Evolutionary conservation across 1,284 basidiomycete species (phyloP).

Genomic region (Papiliotrema terrestris): DNA sequence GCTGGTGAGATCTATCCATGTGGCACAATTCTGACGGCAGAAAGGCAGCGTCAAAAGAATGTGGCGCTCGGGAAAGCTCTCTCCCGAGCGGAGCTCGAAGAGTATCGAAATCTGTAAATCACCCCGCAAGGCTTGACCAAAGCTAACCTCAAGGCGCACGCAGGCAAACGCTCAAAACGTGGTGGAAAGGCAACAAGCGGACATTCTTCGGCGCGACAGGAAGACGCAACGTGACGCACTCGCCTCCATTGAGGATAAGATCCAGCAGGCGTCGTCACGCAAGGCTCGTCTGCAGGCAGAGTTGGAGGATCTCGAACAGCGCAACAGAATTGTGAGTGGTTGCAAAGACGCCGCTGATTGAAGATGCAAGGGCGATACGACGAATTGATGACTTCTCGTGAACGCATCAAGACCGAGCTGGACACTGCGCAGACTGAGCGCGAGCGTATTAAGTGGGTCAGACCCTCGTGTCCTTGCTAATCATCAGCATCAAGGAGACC

Average conservation of each 20-base stretch:
- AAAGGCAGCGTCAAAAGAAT: constrained; percentile 70
- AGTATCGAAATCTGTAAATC: constrained; percentile 80
- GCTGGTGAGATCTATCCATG: constrained; percentile 57
- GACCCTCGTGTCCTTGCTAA: not conserved
- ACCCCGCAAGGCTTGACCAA: not conserved
- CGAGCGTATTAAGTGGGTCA: constrained; percentile 31
- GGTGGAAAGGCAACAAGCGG: constrained; percentile 80
- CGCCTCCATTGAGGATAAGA: constrained; percentile 55
- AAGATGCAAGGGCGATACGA: constrained; percentile 55
- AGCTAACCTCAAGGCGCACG: constrained; percentile 18
- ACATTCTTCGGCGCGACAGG: constrained; percentile 75
- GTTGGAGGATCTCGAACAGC: constrained; percentile 55
- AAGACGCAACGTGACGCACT: constrained; percentile 68
- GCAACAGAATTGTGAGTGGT: constrained; percentile 59
- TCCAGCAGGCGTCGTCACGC: constrained; percentile 63
- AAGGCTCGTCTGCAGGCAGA: constrained; percentile 64
- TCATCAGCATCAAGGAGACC: constrained; percentile 74
- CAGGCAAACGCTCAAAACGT: constrained; percentile 73
- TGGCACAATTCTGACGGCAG: constrained; percentile 46
- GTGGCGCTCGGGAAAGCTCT: constrained; percentile 68
- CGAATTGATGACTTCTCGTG: constrained; percentile 46
- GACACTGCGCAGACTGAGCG: constrained; percentile 40
- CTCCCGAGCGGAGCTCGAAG: constrained; percentile 75
- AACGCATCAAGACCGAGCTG: constrained; percentile 35
- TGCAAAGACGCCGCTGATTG: constrained; percentile 1